A percentile compares a stretch with the other conserved stretches of the same genome.
Conservation (phyloP, 1,139 yeast genomes). For the Barnettozyma hawaiiensis region DNA sequence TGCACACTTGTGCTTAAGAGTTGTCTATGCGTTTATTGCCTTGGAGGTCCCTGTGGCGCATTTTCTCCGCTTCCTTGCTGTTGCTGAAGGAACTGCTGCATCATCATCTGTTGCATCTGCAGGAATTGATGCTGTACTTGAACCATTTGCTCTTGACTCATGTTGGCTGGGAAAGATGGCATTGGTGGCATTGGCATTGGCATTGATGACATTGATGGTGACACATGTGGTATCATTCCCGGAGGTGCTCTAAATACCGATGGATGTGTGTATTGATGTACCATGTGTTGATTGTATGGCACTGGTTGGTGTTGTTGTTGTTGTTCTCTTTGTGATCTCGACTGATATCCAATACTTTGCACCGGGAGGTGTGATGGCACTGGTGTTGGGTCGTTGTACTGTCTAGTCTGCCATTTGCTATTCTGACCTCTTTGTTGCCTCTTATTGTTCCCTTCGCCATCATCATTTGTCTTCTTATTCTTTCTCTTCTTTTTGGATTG, state of each 20-base stretch:
- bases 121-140: conserved; percentile 27
- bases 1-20: no score
- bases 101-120: conserved; percentile 30
- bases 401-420: conserved; percentile 13
- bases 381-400: conserved; percentile 7
- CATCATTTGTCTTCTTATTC: conserved; percentile 23
- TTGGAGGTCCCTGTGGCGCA: conserved; percentile 4
- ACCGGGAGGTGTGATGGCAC: conserved; percentile 3
- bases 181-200: conserved; percentile 12
- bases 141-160: conserved; percentile 14
- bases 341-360: conserved; percentile 15
- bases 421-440: conserved; percentile 5
- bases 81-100: conserved; percentile 27
- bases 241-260: conserved; percentile 16
- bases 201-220: conserved; percentile 3
- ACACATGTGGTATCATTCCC: conserved; percentile 5
- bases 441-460: conserved; percentile 5
- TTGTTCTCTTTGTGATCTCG: conserved; percentile 24
- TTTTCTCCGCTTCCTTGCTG: conserved; percentile 5
- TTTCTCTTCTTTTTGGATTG: conserved; percentile 55
- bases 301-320: conserved; percentile 10
- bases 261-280: conserved; percentile 15
- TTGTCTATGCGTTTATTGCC: not conserved
- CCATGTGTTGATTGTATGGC: conserved; percentile 4
- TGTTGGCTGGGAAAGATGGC: conserved; percentile 1